Percentiles rank a stretch among this genome's conserved stretches.
phyloP scores from a whole-genome alignment of 1,284 basidiomycete genomes.

The Sporisorium graminicola region DNA sequence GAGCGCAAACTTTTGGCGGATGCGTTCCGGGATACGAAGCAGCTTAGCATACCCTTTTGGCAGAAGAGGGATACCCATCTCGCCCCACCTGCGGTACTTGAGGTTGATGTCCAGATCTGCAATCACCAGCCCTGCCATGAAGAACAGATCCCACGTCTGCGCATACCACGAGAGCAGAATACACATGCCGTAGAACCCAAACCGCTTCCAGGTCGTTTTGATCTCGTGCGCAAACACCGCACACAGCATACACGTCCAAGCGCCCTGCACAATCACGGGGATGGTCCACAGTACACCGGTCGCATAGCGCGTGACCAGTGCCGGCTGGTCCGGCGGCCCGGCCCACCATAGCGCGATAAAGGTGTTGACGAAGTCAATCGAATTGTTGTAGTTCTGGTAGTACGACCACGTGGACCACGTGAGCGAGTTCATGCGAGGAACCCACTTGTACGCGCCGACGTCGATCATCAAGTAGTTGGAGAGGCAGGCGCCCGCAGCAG shows the following conservation, averaged over 20 bases:
- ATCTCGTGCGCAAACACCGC: conserved; percentile 60
- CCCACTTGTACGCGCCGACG: conserved; percentile 58
- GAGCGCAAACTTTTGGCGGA: conserved; percentile 45
- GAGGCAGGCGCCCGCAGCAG: conserved; percentile 49
- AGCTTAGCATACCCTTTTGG: conserved; percentile 32
- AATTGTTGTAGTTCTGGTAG: conserved; percentile 58
- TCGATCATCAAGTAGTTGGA: conserved; percentile 63
- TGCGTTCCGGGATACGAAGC: conserved; percentile 35
- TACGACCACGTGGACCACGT: conserved; percentile 63
- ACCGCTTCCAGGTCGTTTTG: conserved; percentile 57
- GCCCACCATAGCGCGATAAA: conserved; percentile 60
- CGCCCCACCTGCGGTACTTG: conserved; percentile 56
- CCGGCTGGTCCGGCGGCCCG: conserved; percentile 48
- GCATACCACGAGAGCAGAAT: conserved; percentile 59
- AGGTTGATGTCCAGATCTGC: conserved; percentile 61
- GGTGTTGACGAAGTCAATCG: conserved; percentile 51
- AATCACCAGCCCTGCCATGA: conserved; percentile 61
- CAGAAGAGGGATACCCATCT: conserved; percentile 45
- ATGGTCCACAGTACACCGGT: conserved; percentile 66
- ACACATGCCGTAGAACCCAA: conserved; percentile 55
- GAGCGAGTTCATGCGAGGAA: conserved; percentile 51
- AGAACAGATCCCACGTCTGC: conserved; percentile 60
- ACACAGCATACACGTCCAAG: conserved; percentile 57
- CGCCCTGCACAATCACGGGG: conserved; percentile 58
- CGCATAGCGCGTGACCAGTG: conserved; percentile 55